phyloP scores from a whole-genome alignment of 2,329 filamentous ascomycete species.

The Xylaria sp. region DNA sequence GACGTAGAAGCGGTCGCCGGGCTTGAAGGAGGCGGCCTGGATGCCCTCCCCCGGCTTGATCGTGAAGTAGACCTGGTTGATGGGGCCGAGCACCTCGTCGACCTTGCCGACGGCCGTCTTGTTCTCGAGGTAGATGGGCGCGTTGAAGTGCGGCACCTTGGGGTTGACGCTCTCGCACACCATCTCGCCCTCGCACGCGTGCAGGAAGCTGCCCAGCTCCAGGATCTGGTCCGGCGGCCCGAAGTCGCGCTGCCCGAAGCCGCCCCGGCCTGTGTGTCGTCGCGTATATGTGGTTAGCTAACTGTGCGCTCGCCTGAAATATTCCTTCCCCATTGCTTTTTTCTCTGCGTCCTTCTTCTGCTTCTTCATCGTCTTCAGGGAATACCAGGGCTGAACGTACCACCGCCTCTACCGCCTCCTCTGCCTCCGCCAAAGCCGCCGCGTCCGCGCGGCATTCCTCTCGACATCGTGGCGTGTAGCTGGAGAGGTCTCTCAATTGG shows the following conservation, averaged over 20 bases:
- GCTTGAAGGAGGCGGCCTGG: constrained; percentile 90
- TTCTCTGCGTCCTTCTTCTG: too few species aligned
- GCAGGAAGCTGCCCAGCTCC: constrained; percentile 93
- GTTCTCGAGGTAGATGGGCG: constrained; percentile 98
- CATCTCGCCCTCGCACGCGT: constrained; percentile 96
- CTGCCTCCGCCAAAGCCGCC: constrained; percentile 35
- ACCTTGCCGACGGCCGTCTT: constrained; percentile 95
- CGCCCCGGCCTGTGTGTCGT: constrained; percentile 38
- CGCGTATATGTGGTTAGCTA: background rate
- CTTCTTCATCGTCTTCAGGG: background rate
- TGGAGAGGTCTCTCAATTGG: constrained; percentile 22
- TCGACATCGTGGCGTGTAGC: constrained; percentile 31
- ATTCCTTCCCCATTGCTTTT: too few species aligned
- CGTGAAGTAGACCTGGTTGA: constrained; percentile 98
- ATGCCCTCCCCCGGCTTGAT: constrained; percentile 97
- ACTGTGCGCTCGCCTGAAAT: background rate
- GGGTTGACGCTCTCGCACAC: constrained; percentile 93
- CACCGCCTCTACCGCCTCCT: constrained; percentile 25
- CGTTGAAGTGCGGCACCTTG: constrained; percentile 99
- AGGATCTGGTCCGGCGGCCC: constrained; percentile 40
- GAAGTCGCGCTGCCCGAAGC: constrained; percentile 39
- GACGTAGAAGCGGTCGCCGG: constrained; percentile 97
- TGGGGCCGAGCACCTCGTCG: constrained; percentile 94
- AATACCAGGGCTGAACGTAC: constrained; percentile 1
- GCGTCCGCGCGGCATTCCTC: constrained; percentile 39